These are phyloP conservation scores for Phytophthora ohioensis DNA, from an alignment of 352 stramenopile species.

Conservation along the genomic window DNA sequence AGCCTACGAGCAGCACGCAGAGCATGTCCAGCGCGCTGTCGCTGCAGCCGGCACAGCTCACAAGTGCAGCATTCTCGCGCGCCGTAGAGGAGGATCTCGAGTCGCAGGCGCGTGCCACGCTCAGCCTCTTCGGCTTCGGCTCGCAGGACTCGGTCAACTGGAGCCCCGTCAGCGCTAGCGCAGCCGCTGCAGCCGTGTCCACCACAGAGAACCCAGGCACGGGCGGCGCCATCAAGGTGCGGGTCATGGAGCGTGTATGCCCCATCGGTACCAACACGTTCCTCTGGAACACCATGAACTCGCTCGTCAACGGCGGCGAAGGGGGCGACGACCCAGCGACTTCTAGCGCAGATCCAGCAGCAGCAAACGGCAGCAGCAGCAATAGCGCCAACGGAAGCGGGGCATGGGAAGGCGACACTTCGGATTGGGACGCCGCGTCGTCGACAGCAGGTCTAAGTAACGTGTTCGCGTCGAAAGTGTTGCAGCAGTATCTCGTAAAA, in stretches of 20 bases:
- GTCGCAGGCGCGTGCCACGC: constrained; percentile 63
- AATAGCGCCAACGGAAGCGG: constrained; percentile 18
- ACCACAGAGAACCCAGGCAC: constrained; percentile 32
- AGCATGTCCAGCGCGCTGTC: constrained; percentile 55
- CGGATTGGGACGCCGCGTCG: constrained; percentile 45
- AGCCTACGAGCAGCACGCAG: constrained; percentile 45
- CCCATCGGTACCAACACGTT: constrained; percentile 68
- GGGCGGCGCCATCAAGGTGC: constrained; percentile 37
- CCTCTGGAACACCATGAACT: constrained; percentile 73
- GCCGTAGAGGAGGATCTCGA: constrained; percentile 68
- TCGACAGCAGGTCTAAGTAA: constrained; percentile 43
- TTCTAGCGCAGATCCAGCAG: constrained; percentile 20
- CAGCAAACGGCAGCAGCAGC: constrained; percentile 20
- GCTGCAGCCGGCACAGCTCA: constrained; percentile 50
- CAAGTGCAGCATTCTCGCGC: constrained; percentile 34
- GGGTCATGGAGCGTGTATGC: constrained; percentile 70
- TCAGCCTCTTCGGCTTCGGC: constrained; percentile 82
- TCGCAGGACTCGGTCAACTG: constrained; percentile 64
- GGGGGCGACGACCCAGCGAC: constrained; percentile 21
- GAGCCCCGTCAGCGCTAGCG: constrained; percentile 55
- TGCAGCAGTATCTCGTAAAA: constrained; percentile 84
- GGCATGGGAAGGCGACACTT: constrained; percentile 39
- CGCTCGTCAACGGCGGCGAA: constrained; percentile 37
- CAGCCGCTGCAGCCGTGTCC: constrained; percentile 27
- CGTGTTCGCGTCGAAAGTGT: constrained; percentile 60